Evolutionary conservation across 768 basidiomycete species (phyloP).

Genomic region (Auricularia cornea): DNA sequence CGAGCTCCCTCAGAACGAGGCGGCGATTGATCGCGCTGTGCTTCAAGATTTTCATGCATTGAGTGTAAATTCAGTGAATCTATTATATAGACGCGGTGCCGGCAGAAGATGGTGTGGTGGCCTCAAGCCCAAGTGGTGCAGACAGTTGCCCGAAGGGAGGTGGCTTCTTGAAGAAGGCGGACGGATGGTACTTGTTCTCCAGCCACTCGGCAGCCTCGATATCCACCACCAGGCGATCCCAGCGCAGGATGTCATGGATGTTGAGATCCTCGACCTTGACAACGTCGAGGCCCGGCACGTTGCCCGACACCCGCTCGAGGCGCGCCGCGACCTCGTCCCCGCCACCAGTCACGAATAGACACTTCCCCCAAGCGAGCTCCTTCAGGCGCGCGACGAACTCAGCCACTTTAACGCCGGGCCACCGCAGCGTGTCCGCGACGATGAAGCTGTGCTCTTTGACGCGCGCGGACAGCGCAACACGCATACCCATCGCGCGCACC

Average conservation of each 20-base stretch:
- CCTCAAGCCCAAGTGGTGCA: not conserved
- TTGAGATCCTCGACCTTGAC: conserved; percentile 56
- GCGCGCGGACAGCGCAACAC: conserved; percentile 79
- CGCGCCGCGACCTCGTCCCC: conserved; percentile 39
- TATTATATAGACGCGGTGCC: too few relatives aligned
- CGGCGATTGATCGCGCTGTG: too few relatives aligned
- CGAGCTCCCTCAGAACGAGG: too few relatives aligned
- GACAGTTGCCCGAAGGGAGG: too few relatives aligned
- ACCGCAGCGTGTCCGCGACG: conserved; percentile 62
- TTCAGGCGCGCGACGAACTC: conserved; percentile 55
- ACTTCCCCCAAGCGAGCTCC: conserved; percentile 58
- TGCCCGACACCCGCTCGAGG: conserved; percentile 55
- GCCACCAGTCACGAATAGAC: conserved; percentile 68
- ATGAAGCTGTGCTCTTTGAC: conserved; percentile 66
- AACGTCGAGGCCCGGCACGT: conserved; percentile 62
- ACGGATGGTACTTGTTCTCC: conserved; percentile 27
- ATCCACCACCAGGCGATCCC: conserved; percentile 77
- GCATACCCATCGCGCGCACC: conserved; percentile 87
- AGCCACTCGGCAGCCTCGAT: conserved; percentile 72
- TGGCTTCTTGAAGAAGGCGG: not conserved
- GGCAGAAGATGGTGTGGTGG: too few relatives aligned
- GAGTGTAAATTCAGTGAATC: too few relatives aligned
- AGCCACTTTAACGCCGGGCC: conserved; percentile 68
- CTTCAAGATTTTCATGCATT: too few relatives aligned
- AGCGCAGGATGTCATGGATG: conserved; percentile 78